A percentile compares a stretch with the other conserved stretches of the same genome.
These are phyloP conservation scores for Phylloporus sp. DNA, from an alignment of 768 basidiomycete genomes.

Conservation along the genomic window DNA sequence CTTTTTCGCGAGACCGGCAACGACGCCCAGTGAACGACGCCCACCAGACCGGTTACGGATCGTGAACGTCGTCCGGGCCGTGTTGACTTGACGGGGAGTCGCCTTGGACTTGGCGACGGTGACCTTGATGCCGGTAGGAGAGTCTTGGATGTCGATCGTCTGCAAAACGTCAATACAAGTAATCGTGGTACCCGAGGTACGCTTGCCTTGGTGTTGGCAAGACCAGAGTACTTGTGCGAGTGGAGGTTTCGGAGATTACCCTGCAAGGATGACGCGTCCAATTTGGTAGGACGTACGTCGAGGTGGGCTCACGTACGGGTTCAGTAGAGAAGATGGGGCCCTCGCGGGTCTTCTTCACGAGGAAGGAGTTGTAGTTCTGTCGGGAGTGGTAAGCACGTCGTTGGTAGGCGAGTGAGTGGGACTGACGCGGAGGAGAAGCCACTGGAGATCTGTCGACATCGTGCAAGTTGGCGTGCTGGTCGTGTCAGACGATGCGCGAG, in stretches of 20 bases:
- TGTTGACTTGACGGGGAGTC: slow-evolving; percentile 44
- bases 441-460: slow-evolving; percentile 90
- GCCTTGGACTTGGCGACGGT: slow-evolving; percentile 61
- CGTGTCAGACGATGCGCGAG: slow-evolving; percentile 14
- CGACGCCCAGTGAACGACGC: slow-evolving; percentile 66
- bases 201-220: slow-evolving; percentile 75
- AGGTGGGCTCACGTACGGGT: slow-evolving; percentile 47
- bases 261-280: slow-evolving; percentile 34
- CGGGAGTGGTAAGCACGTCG: background rate
- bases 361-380: slow-evolving; percentile 80
- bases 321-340: slow-evolving; percentile 83
- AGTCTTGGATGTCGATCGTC: slow-evolving; percentile 62
- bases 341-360: slow-evolving; percentile 69
- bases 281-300: background rate
- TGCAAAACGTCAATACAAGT: slow-evolving; percentile 26
- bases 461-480: slow-evolving; percentile 29
- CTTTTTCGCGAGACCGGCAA: slow-evolving; percentile 52
- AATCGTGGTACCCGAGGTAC: background rate
- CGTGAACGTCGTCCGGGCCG: slow-evolving; percentile 43
- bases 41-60: slow-evolving; percentile 67
- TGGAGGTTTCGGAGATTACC: slow-evolving; percentile 85
- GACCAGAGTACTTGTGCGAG: slow-evolving; percentile 89
- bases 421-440: slow-evolving; percentile 86
- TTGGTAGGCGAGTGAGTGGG: background rate
- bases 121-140: slow-evolving; percentile 53